Percentiles rank a stretch among this genome's conserved stretches.
phyloP scores from a whole-genome alignment of 768 basidiomycete genomes.

The Podaxis sp. region DNA sequence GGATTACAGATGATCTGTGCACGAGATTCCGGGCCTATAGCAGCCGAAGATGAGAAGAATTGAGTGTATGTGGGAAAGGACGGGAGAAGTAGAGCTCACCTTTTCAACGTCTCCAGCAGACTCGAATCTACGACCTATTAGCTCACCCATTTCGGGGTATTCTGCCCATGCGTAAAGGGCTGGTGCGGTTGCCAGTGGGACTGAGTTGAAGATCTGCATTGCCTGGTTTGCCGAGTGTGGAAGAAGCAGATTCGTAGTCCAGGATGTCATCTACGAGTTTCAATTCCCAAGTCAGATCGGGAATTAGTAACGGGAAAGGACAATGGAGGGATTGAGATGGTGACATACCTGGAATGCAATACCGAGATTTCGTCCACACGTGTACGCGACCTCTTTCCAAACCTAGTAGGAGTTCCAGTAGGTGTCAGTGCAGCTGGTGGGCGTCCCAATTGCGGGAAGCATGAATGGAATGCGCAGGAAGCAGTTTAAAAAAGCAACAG shows the following conservation, averaged over 20 bases:
- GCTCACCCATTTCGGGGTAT: conserved; percentile 81
- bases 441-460: conserved; percentile 83
- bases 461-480: conserved; percentile 86
- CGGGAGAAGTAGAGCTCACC: conserved; percentile 36
- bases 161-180: conserved; percentile 95
- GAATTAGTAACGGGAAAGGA: background rate
- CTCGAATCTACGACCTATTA: conserved; percentile 84
- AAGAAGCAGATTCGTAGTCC: conserved; percentile 82
- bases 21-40: conserved; percentile 74
- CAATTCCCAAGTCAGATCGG: background rate
- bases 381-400: conserved; percentile 93
- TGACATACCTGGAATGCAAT: conserved; percentile 88
- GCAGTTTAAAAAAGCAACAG: too few species aligned
- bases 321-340: background rate
- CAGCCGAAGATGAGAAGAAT: background rate
- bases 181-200: conserved; percentile 84
- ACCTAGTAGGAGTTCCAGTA: conserved; percentile 82
- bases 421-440: conserved; percentile 67
- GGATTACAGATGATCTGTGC: conserved; percentile 73
- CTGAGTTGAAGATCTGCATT: conserved; percentile 84
- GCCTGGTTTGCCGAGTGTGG: conserved; percentile 85
- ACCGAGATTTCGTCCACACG: conserved; percentile 90
- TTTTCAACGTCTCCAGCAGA: conserved; percentile 82
- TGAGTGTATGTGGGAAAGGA: conserved; percentile 8
- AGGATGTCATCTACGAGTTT: conserved; percentile 95